phyloP scores from a whole-genome alignment of 805 yeast species.

The Ogataea sp. region DNA sequence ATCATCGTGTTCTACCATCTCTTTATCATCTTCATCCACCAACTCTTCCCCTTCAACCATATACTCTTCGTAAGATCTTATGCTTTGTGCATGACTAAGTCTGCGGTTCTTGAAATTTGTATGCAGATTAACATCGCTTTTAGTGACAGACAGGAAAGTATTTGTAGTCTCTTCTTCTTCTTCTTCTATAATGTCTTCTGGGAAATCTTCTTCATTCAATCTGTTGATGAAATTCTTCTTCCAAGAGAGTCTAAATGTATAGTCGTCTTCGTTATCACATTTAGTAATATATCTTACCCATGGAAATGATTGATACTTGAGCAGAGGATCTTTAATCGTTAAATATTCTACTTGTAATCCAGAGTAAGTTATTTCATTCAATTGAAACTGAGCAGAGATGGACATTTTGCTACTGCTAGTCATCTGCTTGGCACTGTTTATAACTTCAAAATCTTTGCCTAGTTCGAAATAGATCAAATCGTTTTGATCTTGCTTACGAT shows the following conservation, averaged over 20 bases:
- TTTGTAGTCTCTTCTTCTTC: no score
- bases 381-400: slow-evolving; percentile 35
- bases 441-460: slow-evolving; percentile 20
- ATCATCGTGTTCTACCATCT: no score
- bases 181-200: slow-evolving; percentile 18
- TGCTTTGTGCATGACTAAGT: not conserved
- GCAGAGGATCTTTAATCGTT: slow-evolving; percentile 53
- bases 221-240: slow-evolving; percentile 7
- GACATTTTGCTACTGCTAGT: not conserved
- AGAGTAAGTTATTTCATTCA: slow-evolving; percentile 57
- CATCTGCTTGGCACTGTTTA: slow-evolving; percentile 22
- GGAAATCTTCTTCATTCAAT: slow-evolving; percentile 3
- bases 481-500: slow-evolving; percentile 24
- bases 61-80: slow-evolving; percentile 21
- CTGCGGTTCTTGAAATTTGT: not conserved
- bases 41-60: slow-evolving; percentile 6
- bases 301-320: slow-evolving; percentile 57
- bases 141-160: no score
- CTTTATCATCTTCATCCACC: not conserved
- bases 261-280: slow-evolving; percentile 25
- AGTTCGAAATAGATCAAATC: slow-evolving; percentile 25
- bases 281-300: slow-evolving; percentile 62
- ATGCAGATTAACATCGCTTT: no score
- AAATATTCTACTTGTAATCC: slow-evolving; percentile 61
- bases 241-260: slow-evolving; percentile 18